phyloP scores from a whole-genome alignment of 345 rosid species.

The Euphorbia tirucalli region DNA sequence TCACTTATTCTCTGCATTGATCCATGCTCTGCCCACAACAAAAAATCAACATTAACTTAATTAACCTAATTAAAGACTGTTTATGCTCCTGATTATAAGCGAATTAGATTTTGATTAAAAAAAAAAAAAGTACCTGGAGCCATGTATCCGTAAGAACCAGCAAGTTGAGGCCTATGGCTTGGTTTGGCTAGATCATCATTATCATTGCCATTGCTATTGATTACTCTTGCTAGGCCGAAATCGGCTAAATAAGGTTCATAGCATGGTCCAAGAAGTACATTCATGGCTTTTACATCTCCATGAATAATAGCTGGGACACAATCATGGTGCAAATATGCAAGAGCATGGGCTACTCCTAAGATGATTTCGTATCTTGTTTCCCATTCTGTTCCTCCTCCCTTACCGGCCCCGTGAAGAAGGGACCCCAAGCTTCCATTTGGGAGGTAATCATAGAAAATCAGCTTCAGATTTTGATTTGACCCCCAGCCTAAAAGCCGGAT shows the following conservation, averaged over 20 bases:
- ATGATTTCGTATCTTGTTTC: conserved; percentile 69
- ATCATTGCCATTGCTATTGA: conserved; percentile 28
- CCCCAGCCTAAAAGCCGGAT: conserved; percentile 85
- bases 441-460: conserved; percentile 87
- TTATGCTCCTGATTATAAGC: no score
- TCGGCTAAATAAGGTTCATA: conserved; percentile 81
- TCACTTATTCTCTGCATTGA: conserved; percentile 72
- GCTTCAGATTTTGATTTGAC: conserved; percentile 65
- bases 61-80: not conserved
- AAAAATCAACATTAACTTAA: not conserved
- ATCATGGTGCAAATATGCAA: conserved; percentile 90
- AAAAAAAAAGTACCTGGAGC: conserved; percentile 66
- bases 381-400: conserved; percentile 83
- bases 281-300: conserved; percentile 94
- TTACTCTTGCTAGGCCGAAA: conserved; percentile 74
- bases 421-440: conserved; percentile 93
- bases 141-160: conserved; percentile 97
- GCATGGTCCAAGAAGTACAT: conserved; percentile 68
- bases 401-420: conserved; percentile 72
- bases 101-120: not conserved
- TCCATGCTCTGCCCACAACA: conserved; percentile 61
- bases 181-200: conserved; percentile 39
- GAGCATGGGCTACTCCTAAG: conserved; percentile 84
- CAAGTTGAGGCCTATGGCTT: conserved; percentile 63
- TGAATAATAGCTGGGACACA: conserved; percentile 83